Evolutionary conservation across 1,284 basidiomycete genomes (phyloP).

Genomic region (Kwoniella shivajii): DNA sequence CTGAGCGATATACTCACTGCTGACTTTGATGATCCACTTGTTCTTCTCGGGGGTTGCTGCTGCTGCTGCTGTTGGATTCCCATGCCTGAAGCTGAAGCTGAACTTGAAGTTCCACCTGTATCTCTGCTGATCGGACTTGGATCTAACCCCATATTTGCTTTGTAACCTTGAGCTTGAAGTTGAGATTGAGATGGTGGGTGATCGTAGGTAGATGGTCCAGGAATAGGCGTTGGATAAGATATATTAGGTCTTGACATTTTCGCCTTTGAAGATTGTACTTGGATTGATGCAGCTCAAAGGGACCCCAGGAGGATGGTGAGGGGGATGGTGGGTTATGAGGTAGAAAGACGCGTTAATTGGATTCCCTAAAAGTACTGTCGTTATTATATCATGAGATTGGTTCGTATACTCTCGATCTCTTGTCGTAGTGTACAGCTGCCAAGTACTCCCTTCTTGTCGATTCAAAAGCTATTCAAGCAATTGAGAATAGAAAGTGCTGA

Average conservation of each 20-base stretch:
- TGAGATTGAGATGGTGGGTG: not conserved
- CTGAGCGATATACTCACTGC: conserved; percentile 4
- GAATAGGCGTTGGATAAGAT: conserved; percentile 28
- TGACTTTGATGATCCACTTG: conserved; percentile 15
- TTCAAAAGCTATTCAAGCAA: too few relatives aligned
- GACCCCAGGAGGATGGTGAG: too few relatives aligned
- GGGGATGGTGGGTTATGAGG: too few relatives aligned
- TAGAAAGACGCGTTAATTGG: too few relatives aligned
- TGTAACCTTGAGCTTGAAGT: too few relatives aligned
- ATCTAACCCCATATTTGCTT: conserved; percentile 15
- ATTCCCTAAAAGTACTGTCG: too few relatives aligned
- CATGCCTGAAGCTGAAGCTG: not conserved
- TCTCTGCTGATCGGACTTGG: conserved; percentile 16
- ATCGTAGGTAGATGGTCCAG: conserved; percentile 18
- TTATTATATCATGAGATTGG: too few relatives aligned
- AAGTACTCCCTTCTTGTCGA: too few relatives aligned
- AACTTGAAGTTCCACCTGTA: not conserved
- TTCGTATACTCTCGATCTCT: too few relatives aligned
- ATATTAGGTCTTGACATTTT: conserved; percentile 37
- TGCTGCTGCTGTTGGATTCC: not conserved
- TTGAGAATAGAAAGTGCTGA: too few relatives aligned
- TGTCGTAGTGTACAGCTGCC: too few relatives aligned
- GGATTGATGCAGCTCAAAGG: not conserved
- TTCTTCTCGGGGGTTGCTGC: conserved; percentile 9
- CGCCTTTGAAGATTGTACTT: not conserved